These are phyloP conservation scores for Apiotrichum akiyoshidainum DNA, from an alignment of 1,284 basidiomycete genomes.

Conservation along the genomic window DNA sequence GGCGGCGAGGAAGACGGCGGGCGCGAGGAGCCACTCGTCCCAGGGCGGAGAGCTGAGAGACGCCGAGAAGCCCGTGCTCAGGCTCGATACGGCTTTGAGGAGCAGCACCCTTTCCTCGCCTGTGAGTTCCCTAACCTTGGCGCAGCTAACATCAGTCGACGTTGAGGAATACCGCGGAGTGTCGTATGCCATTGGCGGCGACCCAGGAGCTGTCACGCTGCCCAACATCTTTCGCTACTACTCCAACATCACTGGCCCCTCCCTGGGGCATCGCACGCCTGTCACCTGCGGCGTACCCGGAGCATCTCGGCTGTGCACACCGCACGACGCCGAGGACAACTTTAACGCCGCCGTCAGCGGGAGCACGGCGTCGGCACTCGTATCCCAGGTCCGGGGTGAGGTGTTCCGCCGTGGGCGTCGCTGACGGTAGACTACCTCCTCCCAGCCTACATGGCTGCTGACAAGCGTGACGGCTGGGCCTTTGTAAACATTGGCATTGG, in stretches of 20 bases:
- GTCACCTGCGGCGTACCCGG: slow-evolving; percentile 19
- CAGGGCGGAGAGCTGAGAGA: not conserved
- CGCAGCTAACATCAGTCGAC: slow-evolving; percentile 10
- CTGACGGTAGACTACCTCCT: slow-evolving; percentile 41
- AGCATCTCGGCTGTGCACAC: slow-evolving; percentile 11
- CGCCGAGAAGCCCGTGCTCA: too few relatives aligned
- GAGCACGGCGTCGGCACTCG: slow-evolving; percentile 27
- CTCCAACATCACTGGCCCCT: slow-evolving; percentile 26
- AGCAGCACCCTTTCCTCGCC: not conserved
- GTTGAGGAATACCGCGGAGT: slow-evolving; percentile 47
- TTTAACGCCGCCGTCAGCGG: slow-evolving; percentile 45
- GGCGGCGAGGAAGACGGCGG: not conserved
- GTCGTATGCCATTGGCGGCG: slow-evolving; percentile 48
- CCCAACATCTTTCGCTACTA: slow-evolving; percentile 39
- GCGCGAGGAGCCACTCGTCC: not conserved
- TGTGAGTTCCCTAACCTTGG: not conserved
- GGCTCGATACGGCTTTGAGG: not conserved
- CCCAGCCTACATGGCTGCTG: slow-evolving; percentile 32
- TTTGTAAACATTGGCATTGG: slow-evolving; percentile 50
- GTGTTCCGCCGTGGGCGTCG: slow-evolving; percentile 3
- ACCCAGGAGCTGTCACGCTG: slow-evolving; percentile 43
- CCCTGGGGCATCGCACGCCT: slow-evolving; percentile 31
- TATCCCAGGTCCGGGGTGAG: slow-evolving; percentile 37
- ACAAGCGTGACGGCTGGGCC: slow-evolving; percentile 38
- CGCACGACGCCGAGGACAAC: slow-evolving; percentile 32